Percentiles rank a stretch among this genome's conserved stretches.
Conservation (phyloP, 805 yeast species). For the Kluyveromyces siamensis region DNA sequence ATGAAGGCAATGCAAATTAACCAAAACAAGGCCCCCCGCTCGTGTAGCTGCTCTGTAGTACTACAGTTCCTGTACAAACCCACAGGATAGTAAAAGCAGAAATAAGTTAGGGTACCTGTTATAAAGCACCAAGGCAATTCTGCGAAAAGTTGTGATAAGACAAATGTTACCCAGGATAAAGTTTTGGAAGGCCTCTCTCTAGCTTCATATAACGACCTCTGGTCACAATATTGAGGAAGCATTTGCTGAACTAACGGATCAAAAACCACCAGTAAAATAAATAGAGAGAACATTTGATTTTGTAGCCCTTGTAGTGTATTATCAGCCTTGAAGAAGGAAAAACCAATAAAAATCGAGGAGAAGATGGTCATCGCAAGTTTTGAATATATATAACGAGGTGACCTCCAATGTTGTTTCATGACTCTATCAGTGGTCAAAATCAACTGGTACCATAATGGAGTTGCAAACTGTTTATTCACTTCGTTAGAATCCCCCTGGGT, state of each 20-base stretch:
- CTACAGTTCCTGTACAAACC: constrained; percentile 23
- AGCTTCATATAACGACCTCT: constrained; percentile 33
- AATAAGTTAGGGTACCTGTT: constrained; percentile 25
- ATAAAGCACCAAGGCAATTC: constrained; percentile 30
- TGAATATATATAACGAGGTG: constrained; percentile 33
- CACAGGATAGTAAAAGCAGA: constrained; percentile 35
- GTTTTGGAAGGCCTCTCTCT: constrained; percentile 35
- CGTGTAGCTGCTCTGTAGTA: constrained; percentile 33
- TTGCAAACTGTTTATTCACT: constrained; percentile 12
- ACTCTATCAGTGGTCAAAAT: constrained; percentile 32
- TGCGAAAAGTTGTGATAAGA: constrained; percentile 27
- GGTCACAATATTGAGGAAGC: constrained; percentile 29
- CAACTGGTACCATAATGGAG: constrained; percentile 25
- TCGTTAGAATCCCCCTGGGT: constrained; percentile 16
- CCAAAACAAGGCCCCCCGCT: constrained; percentile 47
- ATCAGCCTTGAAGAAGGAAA: constrained; percentile 46
- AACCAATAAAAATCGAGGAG: constrained; percentile 43
- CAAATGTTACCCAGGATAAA: constrained; percentile 33
- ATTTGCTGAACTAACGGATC: constrained; percentile 35
- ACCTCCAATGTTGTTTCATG: constrained; percentile 35
- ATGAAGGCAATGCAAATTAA: constrained; percentile 36
- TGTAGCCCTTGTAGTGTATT: constrained; percentile 35
- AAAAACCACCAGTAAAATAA: constrained; percentile 31
- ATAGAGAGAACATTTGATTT: constrained; percentile 31
- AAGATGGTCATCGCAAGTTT: constrained; percentile 36